Base-by-base conservation (phyloP, 1,139 yeast genomes). In the Geotrichum carabidarum region DNA sequence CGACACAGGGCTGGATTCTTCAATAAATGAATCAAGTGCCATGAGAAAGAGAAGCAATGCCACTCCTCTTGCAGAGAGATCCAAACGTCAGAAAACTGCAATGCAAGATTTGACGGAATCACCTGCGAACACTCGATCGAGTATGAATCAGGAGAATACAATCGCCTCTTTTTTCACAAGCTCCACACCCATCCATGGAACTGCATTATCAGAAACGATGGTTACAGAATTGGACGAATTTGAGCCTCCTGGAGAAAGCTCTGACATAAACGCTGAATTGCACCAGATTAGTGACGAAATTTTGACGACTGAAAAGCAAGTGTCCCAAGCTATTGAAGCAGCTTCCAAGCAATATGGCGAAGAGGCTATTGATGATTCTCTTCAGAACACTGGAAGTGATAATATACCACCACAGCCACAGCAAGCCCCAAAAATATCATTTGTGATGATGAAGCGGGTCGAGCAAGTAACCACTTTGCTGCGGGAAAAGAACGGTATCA, bases 401-500 rank as follows among this genome's bases (percentile, higher is more conserved):
- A 32, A 6, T 14, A 12, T 14, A 12, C 27, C 32, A 32, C 8
- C 38, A 22, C 27, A 22, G 18, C 14, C 7, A n/a, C 7, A 22
- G 14, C 32, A 32, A 17, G 45, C 27, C 14, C 14, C 27, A 18
- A 22, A 22, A 17, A 48, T 53, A 22, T 53, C 56, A 7, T 27
- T 53, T 44, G 44, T 48, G 11, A 48, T 53, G 51, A 35, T 48
- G 32, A 72, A 70, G 50, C 65, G 75, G 15, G 64, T 67, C 14
- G 59, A 62, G 2, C 67, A 66, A 7, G 58, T 73, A 1, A 37
- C 72, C 36, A 56, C 64, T n/a, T 51, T 71, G 11, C 53, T 74
- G 15, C 58, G 62, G 6, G 67, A 68, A 2, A 59, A 63, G 47
- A 62, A 63, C 48, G 77, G 77, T 7, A 68, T 70, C 2, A 57